Conservation (phyloP, 305 asterid genomes). For the Plantago coronopus region DNA sequence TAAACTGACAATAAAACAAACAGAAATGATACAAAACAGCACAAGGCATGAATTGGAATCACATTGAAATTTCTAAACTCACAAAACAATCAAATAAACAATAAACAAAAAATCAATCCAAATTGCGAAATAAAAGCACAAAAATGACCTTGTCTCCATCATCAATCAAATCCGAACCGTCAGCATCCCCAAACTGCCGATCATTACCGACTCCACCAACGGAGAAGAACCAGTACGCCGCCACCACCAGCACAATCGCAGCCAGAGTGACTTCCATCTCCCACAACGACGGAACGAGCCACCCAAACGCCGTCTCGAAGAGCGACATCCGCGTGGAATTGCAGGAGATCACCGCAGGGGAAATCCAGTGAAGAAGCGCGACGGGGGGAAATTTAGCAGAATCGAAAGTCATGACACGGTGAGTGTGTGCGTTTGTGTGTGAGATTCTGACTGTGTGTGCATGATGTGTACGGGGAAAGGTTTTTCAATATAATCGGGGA, state of each 20-base stretch:
- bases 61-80: not conserved
- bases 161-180: slow-evolving; percentile 22
- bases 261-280: slow-evolving; percentile 49
- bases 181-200: slow-evolving; percentile 29
- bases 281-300: slow-evolving; percentile 58
- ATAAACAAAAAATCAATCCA: not conserved
- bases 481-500: not conserved
- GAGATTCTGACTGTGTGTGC: slow-evolving; percentile 16
- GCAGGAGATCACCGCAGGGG: slow-evolving; percentile 20
- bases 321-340: slow-evolving; percentile 7
- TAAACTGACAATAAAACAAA: not conserved
- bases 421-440: slow-evolving; percentile 28
- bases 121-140: slow-evolving; percentile 13
- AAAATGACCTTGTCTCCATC: slow-evolving; percentile 39
- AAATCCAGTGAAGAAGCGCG: not conserved
- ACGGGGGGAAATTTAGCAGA: not conserved
- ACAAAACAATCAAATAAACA: not conserved
- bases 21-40: too few species aligned
- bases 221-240: slow-evolving; percentile 41
- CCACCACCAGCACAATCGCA: slow-evolving; percentile 40
- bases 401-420: slow-evolving; percentile 15
- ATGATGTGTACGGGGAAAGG: slow-evolving; percentile 26
- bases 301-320: slow-evolving; percentile 32
- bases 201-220: slow-evolving; percentile 27
- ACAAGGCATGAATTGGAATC: not conserved